Evolutionary conservation across 2,329 filamentous ascomycete species (phyloP), one percentile per base, ranked within the genome.

Genomic region (Sporothrix phasma): DNA sequence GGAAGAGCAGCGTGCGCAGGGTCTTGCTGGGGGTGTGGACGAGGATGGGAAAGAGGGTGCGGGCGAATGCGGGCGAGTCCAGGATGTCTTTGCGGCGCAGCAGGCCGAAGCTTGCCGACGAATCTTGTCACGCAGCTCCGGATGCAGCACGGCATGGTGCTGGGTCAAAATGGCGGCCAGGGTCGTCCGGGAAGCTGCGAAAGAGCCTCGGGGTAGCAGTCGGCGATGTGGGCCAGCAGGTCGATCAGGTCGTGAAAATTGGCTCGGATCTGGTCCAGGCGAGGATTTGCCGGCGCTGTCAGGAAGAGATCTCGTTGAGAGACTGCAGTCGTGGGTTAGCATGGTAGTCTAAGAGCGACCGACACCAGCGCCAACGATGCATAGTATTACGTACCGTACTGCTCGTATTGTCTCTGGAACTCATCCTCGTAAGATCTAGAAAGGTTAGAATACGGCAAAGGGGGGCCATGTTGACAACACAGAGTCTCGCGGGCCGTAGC

Each of bases 21-120:
- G 88, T 87, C 75, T 99, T 99, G 78, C 91, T 96, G 1, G 90
- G 88, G 1, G 94, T 73, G n/a, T 89, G 83, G 6, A 96, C 87
- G 41, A 99, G 84, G 69, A 99, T 90, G 0, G 93, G 93, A 75
- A 97, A 97, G n/a, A 91, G 92, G 66, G 94, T 93, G 53, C 97
- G 82, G 1, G 66, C 66, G 59, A 97, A 83, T 68, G 82, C 86
- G 51, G 86, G 82, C 26, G 92, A 96, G 74, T 96, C 89, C 68
- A 99, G 87, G 51, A 97, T 84, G 4, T 97, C 92, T 76, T 99
- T 99, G 74, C 92, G 90, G 65, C 90, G 83, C 67, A 99, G 77
- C 59, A 99, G 79, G 31, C 95, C 89, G 70, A 99, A 78, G 73
- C 90, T n/a, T 95, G 58, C 90, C 90, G 1, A 97, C 93, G n/a